phyloP scores from a whole-genome alignment of 2,329 filamentous ascomycete species.

The Alternaria sp. region DNA sequence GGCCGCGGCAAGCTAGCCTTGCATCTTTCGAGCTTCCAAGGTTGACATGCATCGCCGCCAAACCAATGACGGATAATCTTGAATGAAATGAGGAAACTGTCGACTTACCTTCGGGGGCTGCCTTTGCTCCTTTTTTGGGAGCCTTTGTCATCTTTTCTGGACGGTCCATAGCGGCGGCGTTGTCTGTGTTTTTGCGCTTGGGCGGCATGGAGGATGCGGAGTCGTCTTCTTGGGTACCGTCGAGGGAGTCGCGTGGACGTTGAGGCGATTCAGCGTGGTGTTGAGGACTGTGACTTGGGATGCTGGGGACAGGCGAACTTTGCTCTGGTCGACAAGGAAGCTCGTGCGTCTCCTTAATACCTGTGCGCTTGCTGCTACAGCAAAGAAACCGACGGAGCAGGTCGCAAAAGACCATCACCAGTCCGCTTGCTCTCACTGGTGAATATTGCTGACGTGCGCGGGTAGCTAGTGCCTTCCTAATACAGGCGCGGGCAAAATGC shows the following conservation, averaged over 20 bases:
- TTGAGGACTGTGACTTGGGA: background rate
- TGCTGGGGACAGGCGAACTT: background rate
- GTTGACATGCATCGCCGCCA: background rate
- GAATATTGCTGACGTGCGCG: conserved; percentile 4
- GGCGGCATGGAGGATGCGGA: conserved; percentile 10
- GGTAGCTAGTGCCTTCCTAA: background rate
- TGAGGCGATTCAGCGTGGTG: background rate
- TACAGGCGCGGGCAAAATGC: background rate
- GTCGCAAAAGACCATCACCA: conserved; percentile 8
- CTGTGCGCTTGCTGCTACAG: conserved; percentile 13
- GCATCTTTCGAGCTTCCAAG: background rate
- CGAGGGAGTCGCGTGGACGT: background rate
- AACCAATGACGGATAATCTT: background rate
- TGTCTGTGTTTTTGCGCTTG: conserved; percentile 15
- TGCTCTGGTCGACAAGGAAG: conserved; percentile 2
- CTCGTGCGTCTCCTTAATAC: conserved; percentile 14
- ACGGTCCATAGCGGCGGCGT: background rate
- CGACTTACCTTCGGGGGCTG: conserved; percentile 2
- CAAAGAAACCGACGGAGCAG: conserved; percentile 2
- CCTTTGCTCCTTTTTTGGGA: conserved; percentile 2
- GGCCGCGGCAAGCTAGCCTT: conserved; percentile 8
- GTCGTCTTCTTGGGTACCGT: conserved; percentile 1
- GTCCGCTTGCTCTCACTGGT: conserved; percentile 3
- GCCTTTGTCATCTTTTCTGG: conserved; percentile 7
- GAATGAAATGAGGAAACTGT: background rate